phyloP scores from a whole-genome alignment of 257 asterid species.

The Penstemon barbatus region DNA sequence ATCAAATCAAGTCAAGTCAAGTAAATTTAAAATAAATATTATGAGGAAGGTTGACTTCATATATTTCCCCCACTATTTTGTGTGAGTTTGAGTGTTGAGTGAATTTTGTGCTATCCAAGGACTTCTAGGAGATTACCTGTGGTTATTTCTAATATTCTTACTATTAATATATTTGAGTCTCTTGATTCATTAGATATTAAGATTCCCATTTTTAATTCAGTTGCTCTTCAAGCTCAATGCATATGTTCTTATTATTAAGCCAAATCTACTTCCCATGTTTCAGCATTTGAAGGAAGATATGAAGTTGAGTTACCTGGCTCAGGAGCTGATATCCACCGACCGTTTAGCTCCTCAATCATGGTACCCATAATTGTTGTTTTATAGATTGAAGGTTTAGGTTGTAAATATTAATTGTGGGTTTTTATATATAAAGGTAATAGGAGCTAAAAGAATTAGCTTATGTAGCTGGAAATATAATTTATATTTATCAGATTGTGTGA shows the following conservation, averaged over 20 bases:
- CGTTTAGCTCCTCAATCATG: constrained; percentile 97
- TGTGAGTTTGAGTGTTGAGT: too few relatives aligned
- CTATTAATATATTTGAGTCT: background rate
- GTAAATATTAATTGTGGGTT: constrained; percentile 16
- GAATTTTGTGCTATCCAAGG: background rate
- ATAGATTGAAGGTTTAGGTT: constrained; percentile 10
- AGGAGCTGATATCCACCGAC: constrained; percentile 91
- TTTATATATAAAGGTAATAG: background rate
- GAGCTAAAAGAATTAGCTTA: background rate
- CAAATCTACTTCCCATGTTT: constrained; percentile 29
- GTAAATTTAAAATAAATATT: too few relatives aligned
- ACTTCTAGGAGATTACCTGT: background rate
- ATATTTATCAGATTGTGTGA: background rate
- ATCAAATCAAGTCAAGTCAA: too few relatives aligned
- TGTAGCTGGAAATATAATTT: background rate
- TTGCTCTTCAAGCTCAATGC: constrained; percentile 25
- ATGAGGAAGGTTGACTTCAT: too few relatives aligned
- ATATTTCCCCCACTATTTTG: too few relatives aligned
- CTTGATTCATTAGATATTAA: constrained; percentile 11
- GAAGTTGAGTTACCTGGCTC: constrained; percentile 98
- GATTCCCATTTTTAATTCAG: constrained; percentile 17
- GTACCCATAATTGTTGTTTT: constrained; percentile 38
- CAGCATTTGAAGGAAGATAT: constrained; percentile 98
- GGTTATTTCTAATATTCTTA: background rate
- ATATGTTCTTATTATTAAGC: constrained; percentile 24